Evolutionary conservation across 345 rosid species (phyloP).

Genomic region (Bruguiera sexangula): DNA sequence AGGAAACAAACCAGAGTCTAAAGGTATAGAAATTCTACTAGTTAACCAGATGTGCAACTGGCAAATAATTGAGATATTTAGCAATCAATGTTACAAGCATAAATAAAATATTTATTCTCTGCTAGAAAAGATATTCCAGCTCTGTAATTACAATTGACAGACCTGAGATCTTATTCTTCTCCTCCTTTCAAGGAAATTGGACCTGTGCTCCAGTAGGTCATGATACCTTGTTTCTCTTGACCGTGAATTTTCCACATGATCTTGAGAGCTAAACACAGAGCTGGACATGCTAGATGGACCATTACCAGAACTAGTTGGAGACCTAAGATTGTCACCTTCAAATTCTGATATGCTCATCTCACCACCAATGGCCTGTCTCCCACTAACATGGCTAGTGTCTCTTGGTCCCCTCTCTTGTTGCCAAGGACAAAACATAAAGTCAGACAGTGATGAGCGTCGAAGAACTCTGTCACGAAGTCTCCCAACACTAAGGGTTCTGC

Average conservation of each 20-base stretch:
- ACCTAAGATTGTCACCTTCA: conserved; percentile 29
- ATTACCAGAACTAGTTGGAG: conserved; percentile 40
- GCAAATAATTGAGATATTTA: no score
- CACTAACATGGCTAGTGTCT: conserved; percentile 41
- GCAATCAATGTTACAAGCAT: background rate
- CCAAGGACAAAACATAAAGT: conserved; percentile 47
- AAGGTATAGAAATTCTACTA: no score
- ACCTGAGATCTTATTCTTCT: conserved; percentile 99
- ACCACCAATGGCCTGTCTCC: conserved; percentile 31
- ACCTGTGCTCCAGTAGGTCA: conserved; percentile 77
- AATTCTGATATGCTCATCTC: conserved; percentile 32
- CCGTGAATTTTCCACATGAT: conserved; percentile 52
- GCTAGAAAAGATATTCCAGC: background rate
- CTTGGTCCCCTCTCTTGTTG: conserved; percentile 47
- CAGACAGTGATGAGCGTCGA: conserved; percentile 67
- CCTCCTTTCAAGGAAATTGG: conserved; percentile 87
- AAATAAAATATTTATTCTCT: background rate
- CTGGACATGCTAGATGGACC: conserved; percentile 45
- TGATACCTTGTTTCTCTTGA: conserved; percentile 78
- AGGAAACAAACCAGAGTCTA: no score
- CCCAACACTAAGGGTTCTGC: conserved; percentile 94
- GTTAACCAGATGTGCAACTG: no score
- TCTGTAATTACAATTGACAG: conserved; percentile 21
- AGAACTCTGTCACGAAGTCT: conserved; percentile 97
- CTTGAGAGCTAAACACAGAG: conserved; percentile 51